These are phyloP conservation scores for Exobasidium rhododendri DNA, from an alignment of 1,284 basidiomycete species.

Conservation along the genomic window DNA sequence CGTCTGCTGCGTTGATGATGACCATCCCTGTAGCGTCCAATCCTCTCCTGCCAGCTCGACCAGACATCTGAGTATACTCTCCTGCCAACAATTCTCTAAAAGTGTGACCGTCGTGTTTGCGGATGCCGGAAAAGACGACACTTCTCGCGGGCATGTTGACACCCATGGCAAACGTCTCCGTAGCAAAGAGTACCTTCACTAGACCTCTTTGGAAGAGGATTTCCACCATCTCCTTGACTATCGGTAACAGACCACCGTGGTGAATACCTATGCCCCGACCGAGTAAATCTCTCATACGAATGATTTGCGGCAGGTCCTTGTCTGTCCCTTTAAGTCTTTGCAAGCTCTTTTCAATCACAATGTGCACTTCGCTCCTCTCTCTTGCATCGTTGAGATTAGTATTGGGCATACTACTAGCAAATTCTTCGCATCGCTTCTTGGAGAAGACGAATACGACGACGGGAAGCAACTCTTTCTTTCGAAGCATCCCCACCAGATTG, in stretches of 20 bases:
- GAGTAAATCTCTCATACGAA: conserved; percentile 83
- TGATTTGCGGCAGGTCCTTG: conserved; percentile 89
- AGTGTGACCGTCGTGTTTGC: conserved; percentile 90
- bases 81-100: conserved; percentile 70
- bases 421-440: conserved; percentile 95
- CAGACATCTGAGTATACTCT: conserved; percentile 96
- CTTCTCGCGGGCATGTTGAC: conserved; percentile 99
- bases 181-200: conserved; percentile 95
- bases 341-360: conserved; percentile 87
- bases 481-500: conserved; percentile 79
- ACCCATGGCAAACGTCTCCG: conserved; percentile 96
- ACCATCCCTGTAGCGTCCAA: conserved; percentile 94
- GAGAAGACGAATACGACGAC: conserved; percentile 97
- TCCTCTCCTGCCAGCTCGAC: conserved; percentile 91
- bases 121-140: conserved; percentile 90
- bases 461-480: conserved; percentile 81
- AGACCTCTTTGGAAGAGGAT: conserved; percentile 91
- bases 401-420: conserved; percentile 83
- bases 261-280: conserved; percentile 93
- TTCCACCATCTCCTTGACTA: conserved; percentile 93
- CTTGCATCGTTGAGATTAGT: conserved; percentile 76
- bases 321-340: conserved; percentile 91
- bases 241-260: conserved; percentile 91
- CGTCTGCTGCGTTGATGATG: conserved; percentile 74
- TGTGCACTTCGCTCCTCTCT: conserved; percentile 95